phyloP scores from a whole-genome alignment of 495 filamentous ascomycete species.

The Neurospora pannonica region DNA sequence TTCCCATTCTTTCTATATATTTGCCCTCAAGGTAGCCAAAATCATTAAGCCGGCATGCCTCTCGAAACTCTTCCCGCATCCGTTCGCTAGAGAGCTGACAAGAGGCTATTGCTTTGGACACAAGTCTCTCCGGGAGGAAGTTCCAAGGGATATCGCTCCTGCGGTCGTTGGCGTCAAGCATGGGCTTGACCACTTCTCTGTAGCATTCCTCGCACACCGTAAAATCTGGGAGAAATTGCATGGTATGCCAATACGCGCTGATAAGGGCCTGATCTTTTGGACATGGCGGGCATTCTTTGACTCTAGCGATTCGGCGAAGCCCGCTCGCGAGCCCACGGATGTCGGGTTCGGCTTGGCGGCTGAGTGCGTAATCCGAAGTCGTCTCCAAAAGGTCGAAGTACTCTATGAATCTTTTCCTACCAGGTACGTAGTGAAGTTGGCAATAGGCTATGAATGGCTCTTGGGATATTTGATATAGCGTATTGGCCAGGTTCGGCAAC shows the following conservation, averaged over 20 bases:
- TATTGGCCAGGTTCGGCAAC: constrained; percentile 32
- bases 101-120: constrained; percentile 39
- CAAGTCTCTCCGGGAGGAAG: constrained; percentile 41
- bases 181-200: constrained; percentile 56
- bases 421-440: constrained; percentile 26
- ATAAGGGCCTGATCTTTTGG: constrained; percentile 11
- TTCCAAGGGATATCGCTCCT: constrained; percentile 43
- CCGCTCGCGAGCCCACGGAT: constrained; percentile 26
- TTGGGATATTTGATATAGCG: background rate
- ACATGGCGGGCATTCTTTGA: constrained; percentile 26
- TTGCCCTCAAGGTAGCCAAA: constrained; percentile 41
- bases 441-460: constrained; percentile 29
- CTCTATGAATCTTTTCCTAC: constrained; percentile 32
- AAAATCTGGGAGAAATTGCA: constrained; percentile 30
- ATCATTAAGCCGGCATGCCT: constrained; percentile 51
- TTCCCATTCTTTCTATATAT: constrained; percentile 32
- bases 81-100: constrained; percentile 69
- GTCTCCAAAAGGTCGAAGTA: constrained; percentile 35
- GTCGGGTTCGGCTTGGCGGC: constrained; percentile 21
- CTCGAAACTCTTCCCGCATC: constrained; percentile 58
- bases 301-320: constrained; percentile 22
- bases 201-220: constrained; percentile 49
- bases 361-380: constrained; percentile 28
- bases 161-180: constrained; percentile 28
- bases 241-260: constrained; percentile 28